Conservation (phyloP, 768 basidiomycete genomes). For the Leccinum olivaceopallidum region DNA sequence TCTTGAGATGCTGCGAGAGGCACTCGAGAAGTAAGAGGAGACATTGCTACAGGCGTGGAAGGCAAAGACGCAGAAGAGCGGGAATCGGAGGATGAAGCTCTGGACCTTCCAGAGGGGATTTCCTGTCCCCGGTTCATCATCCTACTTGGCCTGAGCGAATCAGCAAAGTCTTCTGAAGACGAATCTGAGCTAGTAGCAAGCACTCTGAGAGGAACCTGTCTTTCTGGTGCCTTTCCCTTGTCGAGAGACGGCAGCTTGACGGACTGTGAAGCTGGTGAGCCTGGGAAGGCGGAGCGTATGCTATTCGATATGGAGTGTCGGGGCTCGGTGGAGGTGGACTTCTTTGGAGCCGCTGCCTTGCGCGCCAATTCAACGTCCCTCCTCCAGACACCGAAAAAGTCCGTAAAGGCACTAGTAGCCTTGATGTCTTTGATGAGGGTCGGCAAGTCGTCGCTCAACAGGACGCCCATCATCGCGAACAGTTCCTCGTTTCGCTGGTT, state of each 20-base stretch:
- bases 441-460: constrained; percentile 64
- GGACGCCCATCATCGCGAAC: constrained; percentile 52
- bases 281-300: constrained; percentile 57
- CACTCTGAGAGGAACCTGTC: background rate
- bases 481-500: constrained; percentile 66
- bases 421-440: constrained; percentile 67
- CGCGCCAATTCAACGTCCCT: constrained; percentile 63
- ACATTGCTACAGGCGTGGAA: constrained; percentile 20
- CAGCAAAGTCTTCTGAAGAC: constrained; percentile 25
- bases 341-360: constrained; percentile 33
- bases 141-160: constrained; percentile 8
- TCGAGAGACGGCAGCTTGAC: constrained; percentile 4
- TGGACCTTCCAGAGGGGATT: constrained; percentile 15
- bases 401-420: constrained; percentile 53
- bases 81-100: constrained; percentile 27
- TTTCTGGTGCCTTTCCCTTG: constrained; percentile 19
- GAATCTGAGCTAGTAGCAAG: constrained; percentile 23
- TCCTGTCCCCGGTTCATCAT: constrained; percentile 7
- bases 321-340: constrained; percentile 23
- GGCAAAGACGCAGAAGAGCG: constrained; percentile 28
- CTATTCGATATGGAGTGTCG: constrained; percentile 53
- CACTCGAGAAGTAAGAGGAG: constrained; percentile 16
- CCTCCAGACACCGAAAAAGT: constrained; percentile 82
- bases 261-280: constrained; percentile 27
- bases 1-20: constrained; percentile 30